Conservation (phyloP, 2,329 filamentous ascomycete genomes). For the Alternaria sp. region DNA sequence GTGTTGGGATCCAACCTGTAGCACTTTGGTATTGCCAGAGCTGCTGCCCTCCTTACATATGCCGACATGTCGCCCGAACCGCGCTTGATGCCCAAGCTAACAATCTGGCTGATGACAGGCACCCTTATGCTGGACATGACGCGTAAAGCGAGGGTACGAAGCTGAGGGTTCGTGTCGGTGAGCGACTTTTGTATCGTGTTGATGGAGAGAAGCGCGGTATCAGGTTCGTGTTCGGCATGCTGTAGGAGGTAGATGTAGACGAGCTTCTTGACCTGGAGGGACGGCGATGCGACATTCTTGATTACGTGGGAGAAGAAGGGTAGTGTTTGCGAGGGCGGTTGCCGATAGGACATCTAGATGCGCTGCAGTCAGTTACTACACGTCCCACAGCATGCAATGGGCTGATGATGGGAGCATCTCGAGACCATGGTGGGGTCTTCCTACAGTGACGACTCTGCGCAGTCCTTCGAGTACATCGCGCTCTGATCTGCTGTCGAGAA, state of each 20-base stretch:
- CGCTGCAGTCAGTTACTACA: slow-evolving; percentile 30
- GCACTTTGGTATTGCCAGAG: slow-evolving; percentile 94
- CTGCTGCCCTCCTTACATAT: slow-evolving; percentile 89
- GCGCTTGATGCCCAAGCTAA: slow-evolving; percentile 93
- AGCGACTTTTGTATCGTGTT: slow-evolving; percentile 99
- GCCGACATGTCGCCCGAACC: slow-evolving; percentile 94
- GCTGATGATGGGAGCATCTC: not conserved
- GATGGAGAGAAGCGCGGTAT: slow-evolving; percentile 93
- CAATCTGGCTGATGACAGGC: slow-evolving; percentile 96
- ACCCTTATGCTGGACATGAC: slow-evolving; percentile 99
- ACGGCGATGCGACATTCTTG: slow-evolving; percentile 95
- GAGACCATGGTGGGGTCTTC: slow-evolving; percentile 39
- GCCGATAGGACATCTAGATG: slow-evolving; percentile 92
- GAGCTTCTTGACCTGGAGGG: slow-evolving; percentile 94
- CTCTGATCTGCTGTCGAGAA: slow-evolving; percentile 92
- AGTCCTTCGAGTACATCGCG: slow-evolving; percentile 92
- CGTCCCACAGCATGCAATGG: slow-evolving; percentile 13
- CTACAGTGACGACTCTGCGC: slow-evolving; percentile 84
- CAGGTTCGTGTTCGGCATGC: slow-evolving; percentile 94
- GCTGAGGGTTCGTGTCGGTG: slow-evolving; percentile 88
- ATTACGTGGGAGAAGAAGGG: slow-evolving; percentile 97
- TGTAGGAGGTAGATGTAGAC: slow-evolving; percentile 98
- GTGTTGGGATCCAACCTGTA: slow-evolving; percentile 89
- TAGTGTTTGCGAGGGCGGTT: slow-evolving; percentile 72
- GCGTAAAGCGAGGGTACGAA: slow-evolving; percentile 88